Conservation (phyloP, 2,329 filamentous ascomycete genomes). For the Xylaria sp. region DNA sequence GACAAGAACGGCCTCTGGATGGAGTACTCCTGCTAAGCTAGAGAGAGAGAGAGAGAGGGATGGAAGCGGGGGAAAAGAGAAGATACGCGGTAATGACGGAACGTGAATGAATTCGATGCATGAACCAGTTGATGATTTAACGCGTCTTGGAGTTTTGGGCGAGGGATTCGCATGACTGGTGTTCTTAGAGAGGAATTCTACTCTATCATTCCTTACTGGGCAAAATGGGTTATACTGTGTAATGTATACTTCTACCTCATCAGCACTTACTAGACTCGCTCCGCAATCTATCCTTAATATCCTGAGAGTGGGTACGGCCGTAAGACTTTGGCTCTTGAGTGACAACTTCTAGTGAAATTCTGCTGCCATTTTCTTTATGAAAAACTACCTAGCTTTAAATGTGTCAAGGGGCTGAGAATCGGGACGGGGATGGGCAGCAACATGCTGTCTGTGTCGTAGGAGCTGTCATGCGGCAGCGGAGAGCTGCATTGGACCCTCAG, state of each 20-base stretch:
- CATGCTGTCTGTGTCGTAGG: no score
- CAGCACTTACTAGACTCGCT: background rate
- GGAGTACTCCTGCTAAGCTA: constrained; percentile 23
- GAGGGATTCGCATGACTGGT: background rate
- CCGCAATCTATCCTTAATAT: background rate
- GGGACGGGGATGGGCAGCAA: no score
- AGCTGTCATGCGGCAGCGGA: no score
- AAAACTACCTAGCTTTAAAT: no score
- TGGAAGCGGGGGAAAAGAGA: no score
- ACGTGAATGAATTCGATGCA: background rate
- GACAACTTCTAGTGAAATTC: no score
- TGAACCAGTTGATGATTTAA: background rate
- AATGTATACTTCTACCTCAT: background rate
- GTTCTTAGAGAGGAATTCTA: background rate
- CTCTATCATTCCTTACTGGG: background rate
- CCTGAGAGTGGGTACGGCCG: background rate
- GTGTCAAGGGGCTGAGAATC: no score
- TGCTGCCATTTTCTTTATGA: no score
- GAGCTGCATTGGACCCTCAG: no score
- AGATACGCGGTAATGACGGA: background rate
- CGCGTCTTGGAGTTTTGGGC: background rate
- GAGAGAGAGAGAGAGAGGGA: no score
- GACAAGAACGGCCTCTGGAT: constrained; percentile 34
- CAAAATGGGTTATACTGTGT: background rate
- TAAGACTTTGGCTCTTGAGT: background rate